Conservation (phyloP, 1,284 basidiomycete species). For the Rhodotorula mucilaginosa region DNA sequence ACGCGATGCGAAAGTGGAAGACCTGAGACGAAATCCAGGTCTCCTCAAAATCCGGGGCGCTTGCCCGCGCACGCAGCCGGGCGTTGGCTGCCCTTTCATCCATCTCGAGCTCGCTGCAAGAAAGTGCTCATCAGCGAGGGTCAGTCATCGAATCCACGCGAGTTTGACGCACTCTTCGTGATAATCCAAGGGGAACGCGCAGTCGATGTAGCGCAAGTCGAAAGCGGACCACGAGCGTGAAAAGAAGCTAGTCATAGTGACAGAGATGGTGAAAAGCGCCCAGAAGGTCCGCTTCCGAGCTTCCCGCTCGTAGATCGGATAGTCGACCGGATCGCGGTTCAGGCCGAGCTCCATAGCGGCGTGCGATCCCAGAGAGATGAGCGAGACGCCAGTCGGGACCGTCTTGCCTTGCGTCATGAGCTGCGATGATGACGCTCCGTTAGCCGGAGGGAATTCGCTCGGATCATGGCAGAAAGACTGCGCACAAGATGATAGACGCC, state of each 20-base stretch:
- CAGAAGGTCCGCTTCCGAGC: constrained; percentile 35
- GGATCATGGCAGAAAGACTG: background rate
- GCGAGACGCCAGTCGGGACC: constrained; percentile 9
- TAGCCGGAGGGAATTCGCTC: background rate
- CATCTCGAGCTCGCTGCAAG: constrained; percentile 7
- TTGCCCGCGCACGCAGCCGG: background rate
- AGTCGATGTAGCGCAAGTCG: constrained; percentile 24
- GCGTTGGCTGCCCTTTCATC: constrained; percentile 18
- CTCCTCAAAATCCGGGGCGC: constrained; percentile 7
- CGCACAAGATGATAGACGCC: constrained; percentile 13
- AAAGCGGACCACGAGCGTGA: constrained; percentile 14
- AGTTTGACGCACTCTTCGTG: constrained; percentile 5
- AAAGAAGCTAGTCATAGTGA: constrained; percentile 5
- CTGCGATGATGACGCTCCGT: background rate
- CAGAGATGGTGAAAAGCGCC: constrained; percentile 23
- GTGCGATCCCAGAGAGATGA: constrained; percentile 23
- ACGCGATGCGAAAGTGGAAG: background rate
- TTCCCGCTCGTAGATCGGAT: constrained; percentile 16
- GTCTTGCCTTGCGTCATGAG: constrained; percentile 25
- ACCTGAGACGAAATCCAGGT: constrained; percentile 10
- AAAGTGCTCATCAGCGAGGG: background rate
- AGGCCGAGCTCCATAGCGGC: constrained; percentile 30
- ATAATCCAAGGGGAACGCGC: constrained; percentile 27
- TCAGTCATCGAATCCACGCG: too few relatives aligned
- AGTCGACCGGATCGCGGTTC: constrained; percentile 33